A percentile compares a stretch with the other conserved stretches of the same genome.
Conservation (phyloP, 2,329 filamentous ascomycete species). For the Apiospora hydei region DNA sequence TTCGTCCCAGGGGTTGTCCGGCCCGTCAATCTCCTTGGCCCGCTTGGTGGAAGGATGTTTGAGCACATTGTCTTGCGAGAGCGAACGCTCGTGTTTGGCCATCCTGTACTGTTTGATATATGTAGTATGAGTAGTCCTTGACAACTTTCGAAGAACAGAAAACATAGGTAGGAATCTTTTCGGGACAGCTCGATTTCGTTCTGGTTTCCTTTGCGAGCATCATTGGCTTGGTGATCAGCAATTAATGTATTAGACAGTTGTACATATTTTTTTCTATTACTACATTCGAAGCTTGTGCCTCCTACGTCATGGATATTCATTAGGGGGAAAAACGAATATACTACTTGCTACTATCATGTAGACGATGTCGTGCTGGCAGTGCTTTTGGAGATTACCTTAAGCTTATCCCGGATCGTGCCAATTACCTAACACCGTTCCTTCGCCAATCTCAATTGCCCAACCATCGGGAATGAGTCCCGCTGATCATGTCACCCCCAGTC, state of each 20-base stretch:
- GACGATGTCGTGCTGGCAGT: neutral
- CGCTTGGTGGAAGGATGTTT: slow-evolving; percentile 38
- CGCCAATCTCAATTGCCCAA: neutral
- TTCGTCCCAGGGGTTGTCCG: slow-evolving; percentile 32
- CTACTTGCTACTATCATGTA: neutral
- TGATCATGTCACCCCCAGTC: neutral
- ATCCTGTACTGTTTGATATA: neutral
- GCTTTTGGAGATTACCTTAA: neutral
- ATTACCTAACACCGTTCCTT: neutral
- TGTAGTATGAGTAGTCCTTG: neutral
- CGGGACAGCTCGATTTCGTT: neutral
- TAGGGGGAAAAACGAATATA: neutral
- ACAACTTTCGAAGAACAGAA: neutral
- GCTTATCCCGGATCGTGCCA: slow-evolving; percentile 1
- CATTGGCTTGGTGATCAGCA: neutral
- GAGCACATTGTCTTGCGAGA: slow-evolving; percentile 34
- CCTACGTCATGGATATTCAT: slow-evolving; percentile 1
- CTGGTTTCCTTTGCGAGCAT: neutral
- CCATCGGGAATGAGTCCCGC: neutral
- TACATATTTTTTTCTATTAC: no score
- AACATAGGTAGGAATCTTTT: neutral
- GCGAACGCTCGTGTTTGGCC: slow-evolving; percentile 32
- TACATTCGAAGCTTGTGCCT: neutral
- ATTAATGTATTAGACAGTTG: neutral
- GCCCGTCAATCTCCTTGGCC: slow-evolving; percentile 36